Evolutionary conservation across 2,329 filamentous ascomycete species (phyloP).

Genomic region (Fusarium keratoplasticum): DNA sequence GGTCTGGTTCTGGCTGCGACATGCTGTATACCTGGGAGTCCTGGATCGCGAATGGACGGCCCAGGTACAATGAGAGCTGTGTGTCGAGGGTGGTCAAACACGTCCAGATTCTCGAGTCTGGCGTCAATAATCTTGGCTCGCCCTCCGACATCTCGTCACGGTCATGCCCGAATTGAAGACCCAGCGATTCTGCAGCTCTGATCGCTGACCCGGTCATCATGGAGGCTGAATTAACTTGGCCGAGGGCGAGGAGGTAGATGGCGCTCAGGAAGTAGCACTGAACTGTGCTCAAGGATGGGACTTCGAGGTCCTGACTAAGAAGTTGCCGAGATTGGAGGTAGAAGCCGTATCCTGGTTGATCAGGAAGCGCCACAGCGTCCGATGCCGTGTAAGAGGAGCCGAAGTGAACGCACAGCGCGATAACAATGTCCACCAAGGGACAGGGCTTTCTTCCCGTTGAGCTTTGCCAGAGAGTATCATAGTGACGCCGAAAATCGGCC

Average conservation of each 20-base stretch:
- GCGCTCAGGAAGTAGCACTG: constrained; percentile 60
- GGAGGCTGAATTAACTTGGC: constrained; percentile 34
- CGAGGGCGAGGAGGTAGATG: constrained; percentile 53
- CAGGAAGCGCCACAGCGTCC: constrained; percentile 47
- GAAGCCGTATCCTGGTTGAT: constrained; percentile 53
- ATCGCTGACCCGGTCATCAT: constrained; percentile 31
- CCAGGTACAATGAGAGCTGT: constrained; percentile 32
- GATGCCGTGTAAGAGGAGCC: constrained; percentile 45
- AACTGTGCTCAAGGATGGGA: constrained; percentile 56
- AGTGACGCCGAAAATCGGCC: constrained; percentile 37
- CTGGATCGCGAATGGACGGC: constrained; percentile 30
- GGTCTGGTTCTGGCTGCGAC: constrained; percentile 14
- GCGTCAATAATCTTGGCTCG: not conserved
- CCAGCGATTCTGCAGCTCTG: constrained; percentile 31
- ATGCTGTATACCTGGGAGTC: not conserved
- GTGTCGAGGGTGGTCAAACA: constrained; percentile 36
- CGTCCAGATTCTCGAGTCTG: constrained; percentile 26
- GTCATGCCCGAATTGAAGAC: constrained; percentile 18
- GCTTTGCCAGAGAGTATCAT: constrained; percentile 36
- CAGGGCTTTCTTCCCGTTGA: constrained; percentile 53
- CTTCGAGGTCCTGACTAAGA: constrained; percentile 55
- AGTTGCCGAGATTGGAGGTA: constrained; percentile 59
- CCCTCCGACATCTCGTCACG: not conserved
- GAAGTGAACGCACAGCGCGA: constrained; percentile 65
- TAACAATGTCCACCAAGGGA: constrained; percentile 62